Evolutionary conservation across 1,284 basidiomycete genomes (phyloP).

Genomic region (Dichomitus squalens): DNA sequence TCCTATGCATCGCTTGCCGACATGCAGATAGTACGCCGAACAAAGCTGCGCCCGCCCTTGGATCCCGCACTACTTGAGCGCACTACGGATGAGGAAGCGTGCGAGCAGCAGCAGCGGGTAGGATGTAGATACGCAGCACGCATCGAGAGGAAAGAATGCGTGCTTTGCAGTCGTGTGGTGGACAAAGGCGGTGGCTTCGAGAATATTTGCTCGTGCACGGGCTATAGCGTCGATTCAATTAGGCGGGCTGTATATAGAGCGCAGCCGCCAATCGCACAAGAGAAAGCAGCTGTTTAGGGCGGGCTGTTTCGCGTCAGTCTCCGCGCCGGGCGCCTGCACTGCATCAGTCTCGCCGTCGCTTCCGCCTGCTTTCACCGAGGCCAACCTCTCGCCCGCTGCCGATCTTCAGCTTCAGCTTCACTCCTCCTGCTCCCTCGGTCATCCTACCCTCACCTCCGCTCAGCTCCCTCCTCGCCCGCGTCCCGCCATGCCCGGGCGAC

Average conservation of each 20-base stretch:
- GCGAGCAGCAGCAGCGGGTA: constrained; percentile 1
- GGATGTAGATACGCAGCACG: neutral
- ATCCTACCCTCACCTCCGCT: neutral
- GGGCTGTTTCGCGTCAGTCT: constrained; percentile 28
- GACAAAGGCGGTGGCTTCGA: constrained; percentile 11
- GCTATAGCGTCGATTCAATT: too few relatives aligned
- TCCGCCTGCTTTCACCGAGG: neutral
- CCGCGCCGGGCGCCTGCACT: constrained; percentile 8
- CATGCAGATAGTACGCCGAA: too few relatives aligned
- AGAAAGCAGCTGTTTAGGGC: constrained; percentile 24
- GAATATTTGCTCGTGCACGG: too few relatives aligned
- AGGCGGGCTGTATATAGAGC: neutral
- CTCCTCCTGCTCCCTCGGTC: constrained; percentile 1
- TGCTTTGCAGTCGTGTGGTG: constrained; percentile 2
- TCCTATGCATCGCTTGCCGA: too few relatives aligned
- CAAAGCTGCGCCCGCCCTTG: too few relatives aligned
- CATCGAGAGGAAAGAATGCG: neutral
- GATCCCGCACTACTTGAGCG: too few relatives aligned
- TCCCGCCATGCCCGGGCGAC: constrained; percentile 32
- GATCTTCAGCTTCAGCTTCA: constrained; percentile 11
- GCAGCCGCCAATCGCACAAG: constrained; percentile 5
- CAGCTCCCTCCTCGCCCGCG: neutral
- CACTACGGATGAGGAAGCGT: neutral
- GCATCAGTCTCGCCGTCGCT: constrained; percentile 10
- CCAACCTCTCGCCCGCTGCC: neutral